Conservation (phyloP, 352 stramenopile genomes). For the Aphanomyces euteiches region DNA sequence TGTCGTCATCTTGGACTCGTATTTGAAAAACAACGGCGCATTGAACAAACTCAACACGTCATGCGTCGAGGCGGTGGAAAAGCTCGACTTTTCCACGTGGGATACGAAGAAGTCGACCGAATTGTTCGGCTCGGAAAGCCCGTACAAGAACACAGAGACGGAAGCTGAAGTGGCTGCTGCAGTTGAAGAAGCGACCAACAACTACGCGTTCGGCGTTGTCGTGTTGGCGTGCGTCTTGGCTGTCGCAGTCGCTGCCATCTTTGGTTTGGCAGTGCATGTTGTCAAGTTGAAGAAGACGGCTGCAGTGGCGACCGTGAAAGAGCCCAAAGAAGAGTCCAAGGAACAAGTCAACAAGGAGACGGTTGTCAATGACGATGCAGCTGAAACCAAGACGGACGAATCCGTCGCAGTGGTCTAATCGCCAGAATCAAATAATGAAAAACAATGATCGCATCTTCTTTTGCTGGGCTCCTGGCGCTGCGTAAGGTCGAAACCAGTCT, state of each 20-base stretch:
- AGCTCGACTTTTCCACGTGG: not conserved
- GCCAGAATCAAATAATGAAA: too few species aligned
- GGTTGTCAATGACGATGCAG: too few species aligned
- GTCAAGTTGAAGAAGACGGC: too few species aligned
- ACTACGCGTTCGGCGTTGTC: not conserved
- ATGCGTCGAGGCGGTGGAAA: conserved; percentile 26
- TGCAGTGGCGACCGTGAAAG: too few species aligned
- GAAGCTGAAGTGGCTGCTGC: not conserved
- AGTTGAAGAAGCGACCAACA: not conserved
- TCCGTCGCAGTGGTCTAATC: too few species aligned
- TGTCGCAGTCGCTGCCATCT: not conserved
- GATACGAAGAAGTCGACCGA: not conserved
- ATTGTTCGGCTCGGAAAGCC: not conserved
- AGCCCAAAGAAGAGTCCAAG: too few species aligned
- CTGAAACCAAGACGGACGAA: too few species aligned
- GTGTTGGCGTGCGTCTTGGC: not conserved
- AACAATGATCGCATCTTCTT: too few species aligned
- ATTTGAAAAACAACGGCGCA: conserved; percentile 27
- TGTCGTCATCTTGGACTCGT: conserved; percentile 28
- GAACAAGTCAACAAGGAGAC: too few species aligned
- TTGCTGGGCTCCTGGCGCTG: too few species aligned
- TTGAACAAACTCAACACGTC: conserved; percentile 32
- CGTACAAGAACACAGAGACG: not conserved
- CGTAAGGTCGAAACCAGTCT: too few species aligned
- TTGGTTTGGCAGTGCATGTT: not conserved